Evolutionary conservation across 495 filamentous ascomycete genomes (phyloP).

Genomic region (Aspergillus kassunensis): DNA sequence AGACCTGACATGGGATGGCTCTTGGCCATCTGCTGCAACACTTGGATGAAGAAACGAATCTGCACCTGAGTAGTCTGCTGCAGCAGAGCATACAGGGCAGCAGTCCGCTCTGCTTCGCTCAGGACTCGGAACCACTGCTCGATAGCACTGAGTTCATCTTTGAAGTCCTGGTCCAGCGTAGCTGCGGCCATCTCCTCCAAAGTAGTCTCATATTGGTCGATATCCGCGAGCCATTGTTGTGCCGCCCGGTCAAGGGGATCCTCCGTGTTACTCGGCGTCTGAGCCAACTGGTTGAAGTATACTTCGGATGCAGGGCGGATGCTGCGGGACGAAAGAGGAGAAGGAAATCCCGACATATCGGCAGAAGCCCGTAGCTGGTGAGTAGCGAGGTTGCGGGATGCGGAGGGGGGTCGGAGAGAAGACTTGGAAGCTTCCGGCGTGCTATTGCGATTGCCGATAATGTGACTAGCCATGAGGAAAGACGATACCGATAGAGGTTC

Average conservation of each 20-base stretch:
- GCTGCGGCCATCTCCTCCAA: constrained; percentile 98
- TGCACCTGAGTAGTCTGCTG: constrained; percentile 99
- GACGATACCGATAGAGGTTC: constrained; percentile 31
- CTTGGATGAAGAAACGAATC: constrained; percentile 98
- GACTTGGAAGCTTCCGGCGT: constrained; percentile 88
- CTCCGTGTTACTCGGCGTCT: constrained; percentile 65
- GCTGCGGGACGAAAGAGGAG: constrained; percentile 67
- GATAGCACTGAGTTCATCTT: constrained; percentile 97
- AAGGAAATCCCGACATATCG: constrained; percentile 87
- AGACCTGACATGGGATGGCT: constrained; percentile 96
- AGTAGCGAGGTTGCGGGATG: constrained; percentile 71
- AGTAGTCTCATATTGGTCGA: constrained; percentile 96
- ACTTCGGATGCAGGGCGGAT: constrained; percentile 93
- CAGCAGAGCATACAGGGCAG: constrained; percentile 88
- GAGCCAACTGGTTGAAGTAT: constrained; percentile 72
- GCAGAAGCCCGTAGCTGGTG: constrained; percentile 93
- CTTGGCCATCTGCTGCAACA: constrained; percentile 97
- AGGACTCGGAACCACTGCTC: constrained; percentile 99
- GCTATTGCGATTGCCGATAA: constrained; percentile 92
- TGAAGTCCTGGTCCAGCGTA: constrained; percentile 97
- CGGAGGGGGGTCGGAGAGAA: constrained; percentile 83
- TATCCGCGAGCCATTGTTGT: constrained; percentile 97
- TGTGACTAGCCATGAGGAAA: constrained; percentile 49
- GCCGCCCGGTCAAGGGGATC: constrained; percentile 90
- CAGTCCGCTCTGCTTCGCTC: constrained; percentile 93